Evolutionary conservation across 352 stramenopile genomes (phyloP), one percentile per base, ranked within the genome.

Genomic region (Globisporangium rhizosaccharum): DNA sequence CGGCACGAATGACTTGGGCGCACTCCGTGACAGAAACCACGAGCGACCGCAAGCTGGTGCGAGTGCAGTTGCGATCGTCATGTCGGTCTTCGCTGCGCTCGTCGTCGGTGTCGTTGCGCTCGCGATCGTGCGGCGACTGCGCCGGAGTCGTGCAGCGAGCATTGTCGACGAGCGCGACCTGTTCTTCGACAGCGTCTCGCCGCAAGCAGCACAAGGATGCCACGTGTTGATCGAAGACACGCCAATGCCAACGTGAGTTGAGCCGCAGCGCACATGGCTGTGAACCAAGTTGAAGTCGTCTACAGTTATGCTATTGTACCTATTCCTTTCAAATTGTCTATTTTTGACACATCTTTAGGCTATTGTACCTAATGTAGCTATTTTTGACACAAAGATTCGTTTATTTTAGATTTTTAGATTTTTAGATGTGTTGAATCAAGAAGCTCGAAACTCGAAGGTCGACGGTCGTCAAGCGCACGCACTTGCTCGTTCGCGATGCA

Each of bases 121-220:
- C 20, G 45, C 33, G 14, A 56, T 51, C 36, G 56, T 62, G 48
- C 56, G 56, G 9, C 49, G 49, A 17, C 49, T 62, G 25, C 26
- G 42, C n/a, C 42, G 41, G 8, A 18, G 11, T 12, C 57, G 57
- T 15, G 17, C 14, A n/a, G 20, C 33, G 8, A 63, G 50, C 20
- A 20, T 48, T 11, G 49, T 18, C 26, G 50, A 57, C 41, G 37
- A 53, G 41, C n/a, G 50, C 28, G 50, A 57, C 41, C 10, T 48
- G 36, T 62, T 62, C 50, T 63, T 63, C 33, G 57, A 49, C 11
- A 63, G 50, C 28, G 30, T 57, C 18, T 53, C 20, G 28, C 30
- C 36, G 17, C 46, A 45, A 23, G 23, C 36, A 26, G 23, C 33
- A 23, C 47, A 15, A 10, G 25, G 39, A 37, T 42, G 20, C 23